Percentiles rank a stretch among this genome's conserved stretches.
phyloP scores from a whole-genome alignment of 78 protist species.

The Dictyostelium purpureum region DNA sequence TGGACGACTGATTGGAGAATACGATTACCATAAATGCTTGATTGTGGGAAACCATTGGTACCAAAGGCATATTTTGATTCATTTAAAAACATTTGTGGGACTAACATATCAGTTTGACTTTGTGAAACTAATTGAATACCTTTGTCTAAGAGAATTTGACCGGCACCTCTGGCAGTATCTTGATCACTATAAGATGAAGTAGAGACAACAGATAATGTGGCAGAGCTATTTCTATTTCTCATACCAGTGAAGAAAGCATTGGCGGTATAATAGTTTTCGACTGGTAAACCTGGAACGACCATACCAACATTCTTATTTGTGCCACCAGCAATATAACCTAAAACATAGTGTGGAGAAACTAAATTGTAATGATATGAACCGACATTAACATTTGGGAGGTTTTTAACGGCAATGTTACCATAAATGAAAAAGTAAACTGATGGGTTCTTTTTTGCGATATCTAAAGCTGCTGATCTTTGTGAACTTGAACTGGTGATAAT shows the following conservation, averaged over 20 bases:
- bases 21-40: slow-evolving; percentile 8
- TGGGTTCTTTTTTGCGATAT: background rate
- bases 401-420: background rate
- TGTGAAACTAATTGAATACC: background rate
- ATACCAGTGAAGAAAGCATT: slow-evolving; percentile 45
- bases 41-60: slow-evolving; percentile 60
- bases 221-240: background rate
- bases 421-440: slow-evolving; percentile 8
- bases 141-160: background rate
- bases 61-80: slow-evolving; percentile 10
- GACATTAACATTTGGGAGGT: background rate
- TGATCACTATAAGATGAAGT: slow-evolving; percentile 38
- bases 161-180: slow-evolving; percentile 62
- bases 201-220: background rate
- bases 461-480: slow-evolving; percentile 23
- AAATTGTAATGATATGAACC: slow-evolving; percentile 34
- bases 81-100: slow-evolving; percentile 1
- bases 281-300: slow-evolving; percentile 70
- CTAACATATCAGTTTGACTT: slow-evolving; percentile 23
- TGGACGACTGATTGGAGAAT: slow-evolving; percentile 25
- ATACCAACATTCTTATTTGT: slow-evolving; percentile 19
- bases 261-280: slow-evolving; percentile 53
- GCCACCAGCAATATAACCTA: slow-evolving; percentile 49
- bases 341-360: slow-evolving; percentile 27
- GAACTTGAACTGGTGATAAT: slow-evolving; percentile 17